Conservation (phyloP, 371 early-diverging fungal species). For the Saksenaea vasiformis region DNA sequence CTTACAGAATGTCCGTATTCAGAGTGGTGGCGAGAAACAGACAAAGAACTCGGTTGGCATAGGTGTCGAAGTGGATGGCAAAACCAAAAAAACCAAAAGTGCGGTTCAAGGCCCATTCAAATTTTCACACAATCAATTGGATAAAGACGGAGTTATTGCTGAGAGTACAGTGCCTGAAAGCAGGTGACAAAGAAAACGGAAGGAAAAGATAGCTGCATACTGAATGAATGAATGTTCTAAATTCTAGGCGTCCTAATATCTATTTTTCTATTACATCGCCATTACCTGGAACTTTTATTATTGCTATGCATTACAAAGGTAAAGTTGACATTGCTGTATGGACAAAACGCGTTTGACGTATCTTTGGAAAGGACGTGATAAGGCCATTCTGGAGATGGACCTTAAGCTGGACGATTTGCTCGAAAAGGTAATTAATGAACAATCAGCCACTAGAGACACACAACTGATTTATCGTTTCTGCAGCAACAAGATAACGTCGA, state of each 20-base stretch:
- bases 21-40: slow-evolving; percentile 58
- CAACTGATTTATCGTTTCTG: not conserved
- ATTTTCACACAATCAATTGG: slow-evolving; percentile 83
- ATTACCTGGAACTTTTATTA: slow-evolving; percentile 86
- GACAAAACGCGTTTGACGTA: not conserved
- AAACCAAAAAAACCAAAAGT: slow-evolving; percentile 45
- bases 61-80: slow-evolving; percentile 49
- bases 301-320: slow-evolving; percentile 88
- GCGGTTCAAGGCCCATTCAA: slow-evolving; percentile 67
- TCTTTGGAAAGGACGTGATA: slow-evolving; percentile 71
- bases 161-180: slow-evolving; percentile 92
- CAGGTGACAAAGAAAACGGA: no score
- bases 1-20: slow-evolving; percentile 90
- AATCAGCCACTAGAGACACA: not conserved
- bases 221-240: no score
- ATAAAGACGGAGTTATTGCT: slow-evolving; percentile 90
- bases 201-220: no score
- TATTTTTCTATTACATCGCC: slow-evolving; percentile 88
- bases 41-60: slow-evolving; percentile 48
- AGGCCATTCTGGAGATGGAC: slow-evolving; percentile 95
- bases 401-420: slow-evolving; percentile 92
- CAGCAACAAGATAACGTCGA: slow-evolving; percentile 92
- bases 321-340: not conserved
- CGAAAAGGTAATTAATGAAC: slow-evolving; percentile 66
- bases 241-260: slow-evolving; percentile 77